A percentile compares a stretch with the other conserved stretches of the same genome.
Conservation (phyloP, 1,284 basidiomycete genomes). For the Ceratobasidium papillatum region DNA sequence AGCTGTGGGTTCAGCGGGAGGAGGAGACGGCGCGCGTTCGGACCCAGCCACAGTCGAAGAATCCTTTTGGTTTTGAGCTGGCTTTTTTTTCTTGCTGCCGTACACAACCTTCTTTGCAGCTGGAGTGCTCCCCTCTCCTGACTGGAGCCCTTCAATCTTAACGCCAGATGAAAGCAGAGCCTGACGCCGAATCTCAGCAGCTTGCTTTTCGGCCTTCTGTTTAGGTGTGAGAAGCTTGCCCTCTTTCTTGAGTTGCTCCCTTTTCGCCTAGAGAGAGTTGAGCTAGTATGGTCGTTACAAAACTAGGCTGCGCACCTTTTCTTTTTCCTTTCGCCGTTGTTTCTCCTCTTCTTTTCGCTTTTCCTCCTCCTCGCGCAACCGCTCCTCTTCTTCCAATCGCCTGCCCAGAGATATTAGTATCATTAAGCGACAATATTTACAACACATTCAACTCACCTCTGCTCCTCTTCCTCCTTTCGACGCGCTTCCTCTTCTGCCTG, state of each 20-base stretch:
- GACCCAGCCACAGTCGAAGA: slow-evolving; percentile 46
- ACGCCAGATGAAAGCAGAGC: slow-evolving; percentile 91
- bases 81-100: slow-evolving; percentile 84
- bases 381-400: slow-evolving; percentile 87
- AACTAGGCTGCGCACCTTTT: slow-evolving; percentile 68
- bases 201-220: slow-evolving; percentile 93
- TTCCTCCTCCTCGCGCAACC: slow-evolving; percentile 78
- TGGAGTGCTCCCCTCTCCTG: slow-evolving; percentile 60
- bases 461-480: slow-evolving; percentile 75
- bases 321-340: slow-evolving; percentile 85
- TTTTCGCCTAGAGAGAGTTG: slow-evolving; percentile 68
- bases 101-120: slow-evolving; percentile 79
- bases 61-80: slow-evolving; percentile 53
- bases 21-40: slow-evolving; percentile 48
- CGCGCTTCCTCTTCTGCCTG: slow-evolving; percentile 79
- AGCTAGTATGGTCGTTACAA: slow-evolving; percentile 21
- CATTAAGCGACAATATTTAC: background rate
- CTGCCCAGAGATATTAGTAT: slow-evolving; percentile 45
- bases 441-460: slow-evolving; percentile 47
- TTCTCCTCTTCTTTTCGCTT: slow-evolving; percentile 82
- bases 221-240: slow-evolving; percentile 92
- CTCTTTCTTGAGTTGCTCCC: slow-evolving; percentile 87
- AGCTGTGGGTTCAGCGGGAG: slow-evolving; percentile 52
- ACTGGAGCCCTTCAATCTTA: slow-evolving; percentile 85
- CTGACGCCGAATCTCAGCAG: slow-evolving; percentile 90